Conservation (phyloP, 495 filamentous ascomycete species). For the Friedmanniomyces simplex region DNA sequence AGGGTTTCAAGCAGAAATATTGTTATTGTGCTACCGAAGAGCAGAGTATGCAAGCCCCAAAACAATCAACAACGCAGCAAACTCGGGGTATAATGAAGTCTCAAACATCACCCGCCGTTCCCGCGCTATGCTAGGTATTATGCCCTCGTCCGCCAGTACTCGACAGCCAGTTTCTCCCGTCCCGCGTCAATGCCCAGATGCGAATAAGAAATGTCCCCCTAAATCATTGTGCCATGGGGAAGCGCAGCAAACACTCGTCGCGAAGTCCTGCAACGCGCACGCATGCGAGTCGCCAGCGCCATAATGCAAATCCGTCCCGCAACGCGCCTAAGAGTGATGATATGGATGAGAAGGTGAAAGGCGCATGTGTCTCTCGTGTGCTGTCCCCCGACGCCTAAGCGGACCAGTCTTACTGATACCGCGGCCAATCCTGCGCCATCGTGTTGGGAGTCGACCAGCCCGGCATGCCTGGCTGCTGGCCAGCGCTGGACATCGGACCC, state of each 20-base stretch:
- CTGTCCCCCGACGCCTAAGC: not conserved
- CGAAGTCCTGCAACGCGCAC: too few species aligned
- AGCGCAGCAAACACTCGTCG: too few species aligned
- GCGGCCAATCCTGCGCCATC: conserved; percentile 17
- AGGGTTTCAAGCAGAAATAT: not conserved
- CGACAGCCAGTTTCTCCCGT: not conserved
- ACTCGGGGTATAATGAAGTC: conserved; percentile 2
- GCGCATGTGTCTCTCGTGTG: not conserved
- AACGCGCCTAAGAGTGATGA: too few species aligned
- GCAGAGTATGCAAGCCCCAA: not conserved
- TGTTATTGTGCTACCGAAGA: not conserved
- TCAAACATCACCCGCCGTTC: not conserved
- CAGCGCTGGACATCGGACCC: conserved; percentile 5
- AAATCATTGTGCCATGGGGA: too few species aligned
- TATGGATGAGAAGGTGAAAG: not conserved
- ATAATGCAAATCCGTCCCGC: too few species aligned
- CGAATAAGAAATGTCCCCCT: not conserved
- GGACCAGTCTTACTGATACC: conserved; percentile 12
- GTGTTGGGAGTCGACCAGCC: conserved; percentile 18
- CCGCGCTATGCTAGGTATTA: conserved; percentile 2
- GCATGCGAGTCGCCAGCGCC: too few species aligned
- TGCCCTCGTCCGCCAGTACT: not conserved
- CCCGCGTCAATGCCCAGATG: not conserved
- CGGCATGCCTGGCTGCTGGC: conserved; percentile 24
- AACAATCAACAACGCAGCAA: not conserved